A percentile compares a stretch with the other conserved stretches of the same genome.
Conservation (phyloP, 495 filamentous ascomycete species). For the Aspergillus conjunctus region DNA sequence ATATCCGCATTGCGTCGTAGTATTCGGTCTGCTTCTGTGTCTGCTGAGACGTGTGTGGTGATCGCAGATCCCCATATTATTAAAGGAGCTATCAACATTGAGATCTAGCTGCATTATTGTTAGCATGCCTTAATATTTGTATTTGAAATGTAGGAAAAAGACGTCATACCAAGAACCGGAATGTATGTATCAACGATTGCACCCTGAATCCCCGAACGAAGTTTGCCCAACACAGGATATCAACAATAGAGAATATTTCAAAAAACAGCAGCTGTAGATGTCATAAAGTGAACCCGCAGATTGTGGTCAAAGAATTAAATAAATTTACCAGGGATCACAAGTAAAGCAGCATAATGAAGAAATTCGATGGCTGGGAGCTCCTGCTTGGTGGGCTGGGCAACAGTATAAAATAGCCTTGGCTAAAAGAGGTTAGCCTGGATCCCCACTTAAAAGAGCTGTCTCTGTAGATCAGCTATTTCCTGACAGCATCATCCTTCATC, state of each 20-base stretch:
- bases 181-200: neutral
- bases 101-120: neutral
- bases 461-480: no score
- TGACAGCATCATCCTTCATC: no score
- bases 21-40: constrained; percentile 12
- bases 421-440: no score
- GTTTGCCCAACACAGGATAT: no score
- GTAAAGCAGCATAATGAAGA: neutral
- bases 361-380: neutral
- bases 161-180: neutral
- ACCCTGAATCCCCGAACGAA: neutral
- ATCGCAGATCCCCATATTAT: constrained; percentile 15
- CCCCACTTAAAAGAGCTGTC: no score
- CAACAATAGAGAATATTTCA: no score
- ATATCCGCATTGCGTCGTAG: constrained; percentile 33
- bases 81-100: constrained; percentile 19
- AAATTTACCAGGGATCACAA: neutral
- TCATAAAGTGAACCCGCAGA: neutral
- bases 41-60: constrained; percentile 16
- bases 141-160: neutral
- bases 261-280: no score
- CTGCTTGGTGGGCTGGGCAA: neutral
- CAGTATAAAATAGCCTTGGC: neutral
- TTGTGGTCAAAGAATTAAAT: neutral
- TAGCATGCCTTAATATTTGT: neutral